These are phyloP conservation scores for Leptomonas seymouri DNA, from an alignment of 208 protist species.

Conservation along the genomic window DNA sequence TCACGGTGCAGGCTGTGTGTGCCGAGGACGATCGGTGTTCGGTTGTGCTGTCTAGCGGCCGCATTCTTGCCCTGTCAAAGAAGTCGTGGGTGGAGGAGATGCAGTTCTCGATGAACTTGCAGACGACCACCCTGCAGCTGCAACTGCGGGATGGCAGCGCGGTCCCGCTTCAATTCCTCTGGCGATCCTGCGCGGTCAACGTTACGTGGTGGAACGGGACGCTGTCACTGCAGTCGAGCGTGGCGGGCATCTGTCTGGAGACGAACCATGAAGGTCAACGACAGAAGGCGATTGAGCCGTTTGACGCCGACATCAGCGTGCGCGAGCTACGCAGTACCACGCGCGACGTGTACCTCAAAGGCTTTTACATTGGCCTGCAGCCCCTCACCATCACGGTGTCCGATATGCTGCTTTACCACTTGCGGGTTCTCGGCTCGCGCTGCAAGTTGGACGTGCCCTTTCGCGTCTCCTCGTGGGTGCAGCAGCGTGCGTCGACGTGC, in stretches of 20 bases:
- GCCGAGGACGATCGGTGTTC: constrained; percentile 19
- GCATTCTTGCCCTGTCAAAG: constrained; percentile 14
- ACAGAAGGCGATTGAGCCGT: constrained; percentile 40
- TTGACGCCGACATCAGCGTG: constrained; percentile 49
- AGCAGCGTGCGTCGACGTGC: background rate
- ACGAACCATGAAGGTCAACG: constrained; percentile 41
- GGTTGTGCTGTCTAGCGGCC: constrained; percentile 24
- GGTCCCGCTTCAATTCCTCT: constrained; percentile 28
- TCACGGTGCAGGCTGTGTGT: constrained; percentile 23
- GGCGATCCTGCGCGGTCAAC: constrained; percentile 31
- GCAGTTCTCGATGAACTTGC: constrained; percentile 33
- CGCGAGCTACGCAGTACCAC: constrained; percentile 35
- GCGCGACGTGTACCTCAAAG: constrained; percentile 29
- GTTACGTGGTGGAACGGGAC: constrained; percentile 32
- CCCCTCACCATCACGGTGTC: constrained; percentile 51
- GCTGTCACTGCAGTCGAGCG: constrained; percentile 51
- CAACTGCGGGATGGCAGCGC: constrained; percentile 30
- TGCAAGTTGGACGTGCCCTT: constrained; percentile 19
- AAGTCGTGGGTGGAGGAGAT: constrained; percentile 26
- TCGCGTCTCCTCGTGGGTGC: constrained; percentile 7
- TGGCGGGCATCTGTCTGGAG: constrained; percentile 40
- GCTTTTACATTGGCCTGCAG: constrained; percentile 45
- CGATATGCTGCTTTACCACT: constrained; percentile 60
- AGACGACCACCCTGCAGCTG: constrained; percentile 26
- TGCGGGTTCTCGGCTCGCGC: constrained; percentile 36